Evolutionary conservation across 306 rosid genomes (phyloP).

Genomic region (Oemleria cerasiformis): DNA sequence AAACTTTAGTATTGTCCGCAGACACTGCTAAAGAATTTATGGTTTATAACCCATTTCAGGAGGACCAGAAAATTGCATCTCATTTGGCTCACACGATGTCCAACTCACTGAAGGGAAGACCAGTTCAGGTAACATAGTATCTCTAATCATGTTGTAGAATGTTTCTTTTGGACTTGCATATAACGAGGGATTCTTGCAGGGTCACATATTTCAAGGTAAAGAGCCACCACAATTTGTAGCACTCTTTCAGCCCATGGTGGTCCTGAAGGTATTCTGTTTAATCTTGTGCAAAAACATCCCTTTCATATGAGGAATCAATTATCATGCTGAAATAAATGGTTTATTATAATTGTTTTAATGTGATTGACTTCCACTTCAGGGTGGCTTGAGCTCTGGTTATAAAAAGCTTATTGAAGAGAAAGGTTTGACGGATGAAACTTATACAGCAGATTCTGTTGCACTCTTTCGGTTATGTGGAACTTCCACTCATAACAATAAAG

Average conservation of each 20-base stretch:
- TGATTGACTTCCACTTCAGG: conserved; percentile 51
- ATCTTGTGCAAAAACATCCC: conserved; percentile 12
- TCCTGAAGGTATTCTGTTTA: conserved; percentile 68
- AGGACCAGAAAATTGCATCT: conserved; percentile 87
- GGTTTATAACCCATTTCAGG: conserved; percentile 47
- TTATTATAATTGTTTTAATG: conserved; percentile 13
- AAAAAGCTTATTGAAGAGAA: conserved; percentile 62
- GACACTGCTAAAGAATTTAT: conserved; percentile 18
- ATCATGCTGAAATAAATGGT: background rate
- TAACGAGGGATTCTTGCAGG: conserved; percentile 57
- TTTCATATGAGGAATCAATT: conserved; percentile 4
- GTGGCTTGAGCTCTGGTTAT: conserved; percentile 92
- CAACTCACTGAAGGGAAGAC: conserved; percentile 97
- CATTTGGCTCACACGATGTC: conserved; percentile 81
- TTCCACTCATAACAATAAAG: conserved; percentile 76
- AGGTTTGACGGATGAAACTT: conserved; percentile 78
- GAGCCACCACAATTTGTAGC: conserved; percentile 94
- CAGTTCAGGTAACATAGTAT: conserved; percentile 74
- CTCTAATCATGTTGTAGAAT: conserved; percentile 29
- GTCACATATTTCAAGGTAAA: conserved; percentile 82
- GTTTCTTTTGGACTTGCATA: conserved; percentile 20
- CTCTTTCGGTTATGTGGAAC: conserved; percentile 80
- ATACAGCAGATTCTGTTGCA: conserved; percentile 64
- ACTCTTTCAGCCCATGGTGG: conserved; percentile 91
- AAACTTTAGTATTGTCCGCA: background rate